Conservation (phyloP, 768 basidiomycete species). For the Mycena crocata region DNA sequence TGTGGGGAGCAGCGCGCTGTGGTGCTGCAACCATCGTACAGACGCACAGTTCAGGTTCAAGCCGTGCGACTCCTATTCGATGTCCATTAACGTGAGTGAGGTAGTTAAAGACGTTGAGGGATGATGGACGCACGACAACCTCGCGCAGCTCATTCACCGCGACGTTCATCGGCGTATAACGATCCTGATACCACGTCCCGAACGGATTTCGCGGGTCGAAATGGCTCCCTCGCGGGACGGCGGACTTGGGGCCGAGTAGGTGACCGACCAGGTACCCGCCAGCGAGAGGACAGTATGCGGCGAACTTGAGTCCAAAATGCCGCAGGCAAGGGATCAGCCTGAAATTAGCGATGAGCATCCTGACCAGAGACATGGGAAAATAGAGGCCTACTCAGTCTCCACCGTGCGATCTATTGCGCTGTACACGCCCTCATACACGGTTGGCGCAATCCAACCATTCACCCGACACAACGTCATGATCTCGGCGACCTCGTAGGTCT, state of each 20-base stretch:
- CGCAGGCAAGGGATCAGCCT: conserved; percentile 61
- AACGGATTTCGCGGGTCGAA: conserved; percentile 49
- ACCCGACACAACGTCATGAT: conserved; percentile 57
- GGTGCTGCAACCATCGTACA: conserved; percentile 64
- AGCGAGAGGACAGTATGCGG: conserved; percentile 58
- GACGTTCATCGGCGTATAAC: conserved; percentile 51
- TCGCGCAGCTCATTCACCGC: conserved; percentile 50
- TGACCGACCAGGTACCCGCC: conserved; percentile 60
- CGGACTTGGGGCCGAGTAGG: conserved; percentile 40
- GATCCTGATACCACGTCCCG: conserved; percentile 55
- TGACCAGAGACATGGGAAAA: conserved; percentile 19
- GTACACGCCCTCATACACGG: conserved; percentile 53
- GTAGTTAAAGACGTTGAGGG: neutral
- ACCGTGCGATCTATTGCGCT: conserved; percentile 35
- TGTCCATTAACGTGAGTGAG: neutral
- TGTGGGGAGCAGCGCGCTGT: conserved; percentile 50
- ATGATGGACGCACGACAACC: conserved; percentile 48
- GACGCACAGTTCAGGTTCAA: conserved; percentile 57
- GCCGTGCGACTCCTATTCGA: conserved; percentile 53
- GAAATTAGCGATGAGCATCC: conserved; percentile 40
- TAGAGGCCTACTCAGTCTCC: conserved; percentile 30
- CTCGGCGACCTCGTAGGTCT: conserved; percentile 62
- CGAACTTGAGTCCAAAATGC: conserved; percentile 55
- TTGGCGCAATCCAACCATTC: conserved; percentile 56
- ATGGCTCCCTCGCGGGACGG: conserved; percentile 43